A percentile compares a stretch with the other conserved stretches of the same genome.
These are phyloP conservation scores for Lactuca sativa DNA, from an alignment of 129 eudicot genomes.

Conservation along the genomic window DNA sequence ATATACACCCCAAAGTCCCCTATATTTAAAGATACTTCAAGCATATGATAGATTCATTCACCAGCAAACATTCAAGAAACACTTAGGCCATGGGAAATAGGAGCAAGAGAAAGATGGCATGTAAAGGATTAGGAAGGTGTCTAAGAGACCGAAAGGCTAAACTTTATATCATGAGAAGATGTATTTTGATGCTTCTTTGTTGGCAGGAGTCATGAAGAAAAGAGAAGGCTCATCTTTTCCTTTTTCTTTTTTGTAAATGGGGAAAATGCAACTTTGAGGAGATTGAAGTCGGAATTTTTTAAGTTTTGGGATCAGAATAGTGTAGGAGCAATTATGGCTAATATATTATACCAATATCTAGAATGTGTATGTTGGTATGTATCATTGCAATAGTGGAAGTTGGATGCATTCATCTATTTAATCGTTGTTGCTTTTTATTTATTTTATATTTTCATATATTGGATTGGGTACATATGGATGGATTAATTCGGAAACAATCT, in stretches of 20 bases:
- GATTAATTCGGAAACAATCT: too few relatives aligned
- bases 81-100: background rate
- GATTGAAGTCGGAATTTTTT: background rate
- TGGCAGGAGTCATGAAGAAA: slow-evolving; percentile 24
- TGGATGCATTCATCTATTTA: too few relatives aligned
- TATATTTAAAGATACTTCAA: background rate
- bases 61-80: background rate
- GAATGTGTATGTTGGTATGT: too few relatives aligned
- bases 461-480: too few relatives aligned
- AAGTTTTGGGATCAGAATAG: too few relatives aligned
- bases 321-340: too few relatives aligned
- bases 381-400: too few relatives aligned
- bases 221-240: background rate
- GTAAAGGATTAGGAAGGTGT: slow-evolving; percentile 24
- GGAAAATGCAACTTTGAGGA: background rate
- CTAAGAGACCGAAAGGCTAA: slow-evolving; percentile 26
- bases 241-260: background rate
- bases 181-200: slow-evolving; percentile 35
- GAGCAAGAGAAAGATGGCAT: slow-evolving; percentile 16
- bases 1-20: background rate
- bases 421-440: too few relatives aligned
- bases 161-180: slow-evolving; percentile 29
- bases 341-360: too few relatives aligned
- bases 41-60: background rate
- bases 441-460: too few relatives aligned